Conservation (phyloP, 768 basidiomycete genomes). For the Butyriboletus loyo region DNA sequence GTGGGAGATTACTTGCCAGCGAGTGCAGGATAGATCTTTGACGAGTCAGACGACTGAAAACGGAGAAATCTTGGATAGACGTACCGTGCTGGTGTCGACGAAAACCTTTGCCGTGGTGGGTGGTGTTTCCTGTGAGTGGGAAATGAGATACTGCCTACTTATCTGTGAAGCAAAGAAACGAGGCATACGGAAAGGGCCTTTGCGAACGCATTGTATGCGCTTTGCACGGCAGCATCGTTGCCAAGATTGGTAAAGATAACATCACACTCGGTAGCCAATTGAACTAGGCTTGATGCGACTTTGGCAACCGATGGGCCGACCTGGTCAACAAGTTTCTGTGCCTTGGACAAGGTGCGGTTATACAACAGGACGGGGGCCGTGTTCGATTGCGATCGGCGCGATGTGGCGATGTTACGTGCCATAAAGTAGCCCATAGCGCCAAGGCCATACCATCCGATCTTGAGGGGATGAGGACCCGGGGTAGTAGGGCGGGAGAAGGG, state of each 20-base stretch:
- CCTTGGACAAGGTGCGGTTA: slow-evolving; percentile 68
- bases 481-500: slow-evolving; percentile 63
- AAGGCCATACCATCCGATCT: slow-evolving; percentile 46
- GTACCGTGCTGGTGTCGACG: slow-evolving; percentile 80
- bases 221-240: slow-evolving; percentile 66
- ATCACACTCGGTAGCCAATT: slow-evolving; percentile 67
- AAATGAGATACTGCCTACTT: neutral
- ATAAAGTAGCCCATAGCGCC: slow-evolving; percentile 75
- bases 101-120: slow-evolving; percentile 65
- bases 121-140: slow-evolving; percentile 33
- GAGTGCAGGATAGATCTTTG: slow-evolving; percentile 53
- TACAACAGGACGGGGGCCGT: slow-evolving; percentile 63
- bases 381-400: slow-evolving; percentile 36
- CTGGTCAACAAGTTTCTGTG: slow-evolving; percentile 53
- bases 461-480: slow-evolving; percentile 38
- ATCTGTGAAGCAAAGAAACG: neutral
- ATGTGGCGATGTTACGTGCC: slow-evolving; percentile 74
- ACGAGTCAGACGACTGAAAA: slow-evolving; percentile 7
- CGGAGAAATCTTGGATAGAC: slow-evolving; percentile 22
- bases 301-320: slow-evolving; percentile 51
- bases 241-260: slow-evolving; percentile 73
- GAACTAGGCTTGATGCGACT: slow-evolving; percentile 53
- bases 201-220: slow-evolving; percentile 58
- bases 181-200: slow-evolving; percentile 51
- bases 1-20: slow-evolving; percentile 34